Base-by-base conservation (phyloP, 805 yeast species). In the Debaryomyces castellii region DNA sequence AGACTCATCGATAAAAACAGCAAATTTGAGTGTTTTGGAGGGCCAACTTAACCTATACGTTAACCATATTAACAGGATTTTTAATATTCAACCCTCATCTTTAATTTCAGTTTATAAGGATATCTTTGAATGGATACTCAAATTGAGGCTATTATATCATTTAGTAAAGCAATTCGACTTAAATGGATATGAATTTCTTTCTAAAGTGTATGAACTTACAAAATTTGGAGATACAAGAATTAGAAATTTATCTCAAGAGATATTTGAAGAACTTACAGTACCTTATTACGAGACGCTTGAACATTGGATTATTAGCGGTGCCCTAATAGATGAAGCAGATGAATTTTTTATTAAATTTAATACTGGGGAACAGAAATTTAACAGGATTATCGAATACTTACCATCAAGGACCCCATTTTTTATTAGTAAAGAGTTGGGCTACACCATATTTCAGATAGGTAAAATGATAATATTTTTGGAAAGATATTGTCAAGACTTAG, bases 231-330 rank as follows among this genome's bases (percentile, higher is more conserved):
- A 92, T 58, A 51, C 59, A 7, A 50, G 70, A 3, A 71, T 89
- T 2, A 57, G 70, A 27, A 50, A 59, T 0, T 55, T 81, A 11
- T 69, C 89, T 0, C 38, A 41, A 0, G 53, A 63, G 4, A 64
- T 87, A 17, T 78, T 82, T 44, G 43, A 59, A 3, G 70, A 71
- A 24, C 70, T 81, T 3, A 63, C 77, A 0, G 66, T 66, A 5
- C 89, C 96, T 1, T 89, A 88, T 59, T 74, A 74, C 44, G 80
- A 77, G 33, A 71, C 82, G 24, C 53, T 87, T 4, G 71, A 74
- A 33, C 71, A 73, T 36, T 92, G 97, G 97, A 59, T 89, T 1
- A 60, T 80, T 0, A 64, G 75, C 36, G 97, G 97, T 1, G 80
- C 77, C 41, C 58, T 89, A 12, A 64, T 71, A 2, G 81, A 79